Evolutionary conservation across 2,329 filamentous ascomycete genomes (phyloP).

Genomic region (Aspergillus puulaauensis): DNA sequence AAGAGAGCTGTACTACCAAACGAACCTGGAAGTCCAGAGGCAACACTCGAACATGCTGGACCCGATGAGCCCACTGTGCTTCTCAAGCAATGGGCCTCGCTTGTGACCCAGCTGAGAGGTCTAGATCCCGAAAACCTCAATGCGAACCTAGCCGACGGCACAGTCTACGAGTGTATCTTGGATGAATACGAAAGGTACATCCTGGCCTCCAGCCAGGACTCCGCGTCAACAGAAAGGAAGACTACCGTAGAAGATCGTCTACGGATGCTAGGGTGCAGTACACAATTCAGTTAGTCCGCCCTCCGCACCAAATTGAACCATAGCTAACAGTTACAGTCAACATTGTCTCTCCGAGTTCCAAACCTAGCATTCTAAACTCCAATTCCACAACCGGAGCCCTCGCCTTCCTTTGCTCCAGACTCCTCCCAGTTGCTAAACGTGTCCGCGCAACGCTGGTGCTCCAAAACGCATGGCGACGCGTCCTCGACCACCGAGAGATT

Average conservation of each 20-base stretch:
- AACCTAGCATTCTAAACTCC: constrained; percentile 53
- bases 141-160: constrained; percentile 57
- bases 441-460: constrained; percentile 54
- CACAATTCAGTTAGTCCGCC: constrained; percentile 41
- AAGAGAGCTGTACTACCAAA: constrained; percentile 21
- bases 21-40: constrained; percentile 18
- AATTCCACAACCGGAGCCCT: constrained; percentile 58
- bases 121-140: constrained; percentile 55
- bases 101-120: constrained; percentile 49
- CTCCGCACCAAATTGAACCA: neutral
- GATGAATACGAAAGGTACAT: constrained; percentile 55
- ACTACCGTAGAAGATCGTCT: constrained; percentile 34
- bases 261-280: constrained; percentile 41
- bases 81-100: constrained; percentile 58
- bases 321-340: constrained; percentile 37
- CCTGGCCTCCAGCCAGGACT: neutral
- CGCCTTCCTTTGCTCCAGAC: constrained; percentile 59
- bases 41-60: constrained; percentile 3
- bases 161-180: constrained; percentile 56
- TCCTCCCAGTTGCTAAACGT: constrained; percentile 52
- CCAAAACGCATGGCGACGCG: constrained; percentile 52
- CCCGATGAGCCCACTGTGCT: constrained; percentile 37
- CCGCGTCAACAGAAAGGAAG: neutral
- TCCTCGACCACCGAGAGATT: constrained; percentile 17
- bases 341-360: constrained; percentile 41